These are phyloP conservation scores for Puccinia novopanici DNA, from an alignment of 1,284 basidiomycete genomes.

Conservation along the genomic window DNA sequence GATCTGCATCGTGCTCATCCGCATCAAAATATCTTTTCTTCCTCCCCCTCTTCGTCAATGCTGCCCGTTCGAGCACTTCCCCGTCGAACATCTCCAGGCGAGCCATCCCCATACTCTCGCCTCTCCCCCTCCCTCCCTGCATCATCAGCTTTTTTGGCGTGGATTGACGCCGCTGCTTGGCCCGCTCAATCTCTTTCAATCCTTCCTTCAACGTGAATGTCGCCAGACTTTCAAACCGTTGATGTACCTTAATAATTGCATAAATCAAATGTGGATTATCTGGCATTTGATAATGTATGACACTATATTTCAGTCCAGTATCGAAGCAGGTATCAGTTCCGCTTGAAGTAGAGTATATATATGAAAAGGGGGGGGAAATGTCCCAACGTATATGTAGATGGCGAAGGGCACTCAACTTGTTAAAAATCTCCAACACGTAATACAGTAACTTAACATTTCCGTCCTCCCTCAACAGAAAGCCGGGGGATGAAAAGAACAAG, in stretches of 20 bases:
- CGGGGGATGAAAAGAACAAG: constrained; percentile 26
- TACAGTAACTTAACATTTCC: constrained; percentile 39
- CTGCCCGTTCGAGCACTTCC: not conserved
- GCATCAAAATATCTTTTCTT: constrained; percentile 10
- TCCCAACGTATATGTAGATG: too few species aligned
- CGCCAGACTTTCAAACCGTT: constrained; percentile 34
- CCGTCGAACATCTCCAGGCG: not conserved
- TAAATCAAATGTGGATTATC: constrained; percentile 49
- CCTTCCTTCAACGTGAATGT: constrained; percentile 45
- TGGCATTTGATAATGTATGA: constrained; percentile 48
- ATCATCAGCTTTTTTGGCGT: not conserved
- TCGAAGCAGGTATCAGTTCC: not conserved
- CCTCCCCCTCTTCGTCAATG: not conserved
- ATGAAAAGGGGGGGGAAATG: not conserved
- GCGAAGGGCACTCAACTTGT: constrained; percentile 28
- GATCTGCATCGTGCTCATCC: not conserved
- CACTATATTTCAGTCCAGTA: constrained; percentile 15
- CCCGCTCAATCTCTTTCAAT: constrained; percentile 36
- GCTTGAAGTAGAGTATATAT: not conserved
- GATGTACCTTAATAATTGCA: constrained; percentile 42
- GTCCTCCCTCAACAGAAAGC: constrained; percentile 35
- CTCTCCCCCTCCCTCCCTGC: not conserved
- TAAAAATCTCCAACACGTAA: constrained; percentile 47
- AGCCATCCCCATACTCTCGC: not conserved
- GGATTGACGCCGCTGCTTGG: constrained; percentile 6